These are phyloP conservation scores for Usnea hakonensis DNA, from an alignment of 495 filamentous ascomycete genomes.

Conservation along the genomic window DNA sequence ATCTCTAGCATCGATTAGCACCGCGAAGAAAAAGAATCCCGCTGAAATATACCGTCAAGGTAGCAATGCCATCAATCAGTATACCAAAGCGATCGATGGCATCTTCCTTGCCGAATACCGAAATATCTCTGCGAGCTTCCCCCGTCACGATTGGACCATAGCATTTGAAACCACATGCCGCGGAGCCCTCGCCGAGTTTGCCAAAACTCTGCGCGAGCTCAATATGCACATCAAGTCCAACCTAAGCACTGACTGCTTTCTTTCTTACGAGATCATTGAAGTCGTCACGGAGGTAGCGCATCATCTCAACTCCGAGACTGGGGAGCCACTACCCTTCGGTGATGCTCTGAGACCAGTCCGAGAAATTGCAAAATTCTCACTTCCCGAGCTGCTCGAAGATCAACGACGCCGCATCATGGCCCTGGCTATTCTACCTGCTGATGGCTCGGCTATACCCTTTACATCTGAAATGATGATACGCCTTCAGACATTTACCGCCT, in stretches of 20 bases:
- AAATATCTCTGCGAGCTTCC: constrained; percentile 76
- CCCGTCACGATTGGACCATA: constrained; percentile 70
- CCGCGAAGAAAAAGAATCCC: constrained; percentile 68
- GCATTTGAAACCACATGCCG: constrained; percentile 72
- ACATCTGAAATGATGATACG: constrained; percentile 81
- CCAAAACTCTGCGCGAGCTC: constrained; percentile 78
- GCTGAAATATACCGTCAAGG: constrained; percentile 75
- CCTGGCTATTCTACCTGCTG: constrained; percentile 60
- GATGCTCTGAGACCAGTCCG: constrained; percentile 83
- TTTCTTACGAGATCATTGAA: constrained; percentile 93
- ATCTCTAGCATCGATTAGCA: constrained; percentile 79
- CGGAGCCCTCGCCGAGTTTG: constrained; percentile 67
- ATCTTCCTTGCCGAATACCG: constrained; percentile 83
- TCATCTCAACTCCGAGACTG: constrained; percentile 70
- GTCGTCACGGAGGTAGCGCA: constrained; percentile 76
- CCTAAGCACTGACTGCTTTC: constrained; percentile 85
- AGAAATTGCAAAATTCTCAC: constrained; percentile 81
- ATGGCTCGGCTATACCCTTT: constrained; percentile 71
- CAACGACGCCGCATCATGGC: constrained; percentile 59
- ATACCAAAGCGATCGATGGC: constrained; percentile 77
- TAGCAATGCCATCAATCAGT: constrained; percentile 88
- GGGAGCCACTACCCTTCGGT: constrained; percentile 70
- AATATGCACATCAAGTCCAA: constrained; percentile 83
- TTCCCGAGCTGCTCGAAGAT: constrained; percentile 80
- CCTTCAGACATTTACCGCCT: constrained; percentile 77